phyloP scores from a whole-genome alignment of 192 early-diverging fungal species.

The Mortierella antarctica region DNA sequence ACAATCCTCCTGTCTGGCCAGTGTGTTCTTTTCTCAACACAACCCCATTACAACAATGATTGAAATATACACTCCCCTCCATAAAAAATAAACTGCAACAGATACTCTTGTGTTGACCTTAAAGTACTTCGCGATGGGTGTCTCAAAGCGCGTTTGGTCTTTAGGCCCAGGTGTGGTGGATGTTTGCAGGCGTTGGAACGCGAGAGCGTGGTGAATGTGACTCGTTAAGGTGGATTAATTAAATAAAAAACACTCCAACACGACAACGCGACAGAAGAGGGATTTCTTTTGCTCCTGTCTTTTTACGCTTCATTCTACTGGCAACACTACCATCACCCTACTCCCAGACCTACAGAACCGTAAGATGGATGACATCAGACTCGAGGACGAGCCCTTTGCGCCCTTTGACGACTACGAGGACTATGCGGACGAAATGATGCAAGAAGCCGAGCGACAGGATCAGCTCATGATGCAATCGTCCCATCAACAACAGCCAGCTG shows the following conservation, averaged over 20 bases:
- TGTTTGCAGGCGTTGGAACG: neutral
- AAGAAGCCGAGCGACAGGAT: conserved; percentile 26
- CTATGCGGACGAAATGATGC: conserved; percentile 42
- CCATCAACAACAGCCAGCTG: neutral
- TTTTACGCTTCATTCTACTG: neutral
- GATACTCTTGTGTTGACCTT: no score
- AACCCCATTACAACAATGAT: conserved; percentile 6
- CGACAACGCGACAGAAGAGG: neutral
- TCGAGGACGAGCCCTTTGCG: conserved; percentile 40
- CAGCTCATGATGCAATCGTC: neutral
- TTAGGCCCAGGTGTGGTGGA: no score
- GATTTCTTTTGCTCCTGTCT: neutral
- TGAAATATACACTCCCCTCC: conserved; percentile 31
- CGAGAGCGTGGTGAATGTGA: neutral
- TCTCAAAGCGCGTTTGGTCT: no score
- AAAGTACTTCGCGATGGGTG: no score
- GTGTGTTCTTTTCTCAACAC: neutral
- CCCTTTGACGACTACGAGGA: conserved; percentile 45
- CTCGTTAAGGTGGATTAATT: neutral
- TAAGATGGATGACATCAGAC: conserved; percentile 36
- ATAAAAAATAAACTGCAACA: conserved; percentile 15
- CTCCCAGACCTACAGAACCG: neutral
- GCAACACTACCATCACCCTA: neutral
- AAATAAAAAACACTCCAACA: neutral
- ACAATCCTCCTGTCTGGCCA: no score